Conservation (phyloP, 352 stramenopile genomes). For the Phytopythium oedochilum region DNA sequence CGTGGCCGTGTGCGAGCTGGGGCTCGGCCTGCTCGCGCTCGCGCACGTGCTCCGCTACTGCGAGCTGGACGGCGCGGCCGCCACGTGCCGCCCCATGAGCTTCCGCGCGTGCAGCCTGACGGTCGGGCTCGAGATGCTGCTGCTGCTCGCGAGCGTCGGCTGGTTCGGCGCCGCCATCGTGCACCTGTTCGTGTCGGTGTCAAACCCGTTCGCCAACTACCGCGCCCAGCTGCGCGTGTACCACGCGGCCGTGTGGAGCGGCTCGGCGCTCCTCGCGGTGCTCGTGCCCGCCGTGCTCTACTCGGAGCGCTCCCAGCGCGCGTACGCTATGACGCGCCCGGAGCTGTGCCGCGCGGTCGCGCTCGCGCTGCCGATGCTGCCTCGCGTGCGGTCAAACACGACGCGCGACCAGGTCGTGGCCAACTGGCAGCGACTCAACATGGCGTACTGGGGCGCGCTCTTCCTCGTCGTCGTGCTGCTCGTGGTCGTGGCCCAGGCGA, state of each 20-base stretch:
- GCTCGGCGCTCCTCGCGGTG: conserved; percentile 37
- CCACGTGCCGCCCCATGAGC: conserved; percentile 28
- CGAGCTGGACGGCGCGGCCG: conserved; percentile 13
- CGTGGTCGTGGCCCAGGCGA: conserved; percentile 49
- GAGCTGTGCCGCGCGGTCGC: conserved; percentile 49
- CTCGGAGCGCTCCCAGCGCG: conserved; percentile 21
- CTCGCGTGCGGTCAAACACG: conserved; percentile 8
- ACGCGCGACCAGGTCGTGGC: conserved; percentile 14
- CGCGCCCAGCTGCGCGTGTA: conserved; percentile 53
- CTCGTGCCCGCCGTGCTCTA: conserved; percentile 41
- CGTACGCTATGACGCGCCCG: conserved; percentile 32
- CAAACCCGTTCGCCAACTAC: conserved; percentile 75
- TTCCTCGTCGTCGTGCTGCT: conserved; percentile 53
- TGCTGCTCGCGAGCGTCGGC: conserved; percentile 50
- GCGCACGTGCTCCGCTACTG: conserved; percentile 43
- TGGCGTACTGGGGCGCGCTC: conserved; percentile 55
- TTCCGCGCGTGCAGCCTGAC: conserved; percentile 30
- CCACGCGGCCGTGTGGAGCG: conserved; percentile 45
- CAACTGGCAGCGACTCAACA: conserved; percentile 57
- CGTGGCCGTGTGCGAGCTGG: conserved; percentile 58
- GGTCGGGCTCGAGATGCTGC: conserved; percentile 48
- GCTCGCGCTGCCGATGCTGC: conserved; percentile 44
- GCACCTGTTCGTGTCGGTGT: conserved; percentile 68
- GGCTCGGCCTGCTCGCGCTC: conserved; percentile 38
- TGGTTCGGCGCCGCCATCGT: conserved; percentile 72